These are phyloP conservation scores for Ustilago hordei DNA, from an alignment of 1,284 basidiomycete species.

Conservation along the genomic window DNA sequence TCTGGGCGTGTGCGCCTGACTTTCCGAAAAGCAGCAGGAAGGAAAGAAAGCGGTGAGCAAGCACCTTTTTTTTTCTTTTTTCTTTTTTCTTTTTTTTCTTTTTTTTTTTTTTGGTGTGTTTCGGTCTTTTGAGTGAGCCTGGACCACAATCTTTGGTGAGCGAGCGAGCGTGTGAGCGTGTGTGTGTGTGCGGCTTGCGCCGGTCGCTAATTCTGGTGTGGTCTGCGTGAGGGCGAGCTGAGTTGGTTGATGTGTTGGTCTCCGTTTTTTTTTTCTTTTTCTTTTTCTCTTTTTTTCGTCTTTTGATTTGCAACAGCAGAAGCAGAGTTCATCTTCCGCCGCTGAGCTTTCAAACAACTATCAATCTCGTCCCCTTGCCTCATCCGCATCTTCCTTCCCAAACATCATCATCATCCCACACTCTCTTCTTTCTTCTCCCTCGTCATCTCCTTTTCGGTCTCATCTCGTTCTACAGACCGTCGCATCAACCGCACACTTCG, in stretches of 20 bases:
- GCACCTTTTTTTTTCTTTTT: too few relatives aligned
- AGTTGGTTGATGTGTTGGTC: slow-evolving; percentile 33
- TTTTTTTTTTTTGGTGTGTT: not conserved
- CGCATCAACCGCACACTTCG: too few relatives aligned
- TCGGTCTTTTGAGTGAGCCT: not conserved
- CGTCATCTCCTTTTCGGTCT: not conserved
- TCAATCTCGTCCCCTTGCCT: slow-evolving; percentile 5
- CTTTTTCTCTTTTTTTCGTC: slow-evolving; percentile 3
- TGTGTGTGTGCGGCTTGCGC: not conserved
- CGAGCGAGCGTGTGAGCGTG: not conserved
- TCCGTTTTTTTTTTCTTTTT: slow-evolving; percentile 28
- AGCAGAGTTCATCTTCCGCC: slow-evolving; percentile 7
- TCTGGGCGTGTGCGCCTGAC: not conserved
- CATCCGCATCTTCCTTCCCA: slow-evolving; percentile 4
- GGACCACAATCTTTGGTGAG: not conserved
- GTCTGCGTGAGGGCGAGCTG: not conserved
- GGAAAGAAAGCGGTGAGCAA: not conserved
- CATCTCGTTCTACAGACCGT: not conserved
- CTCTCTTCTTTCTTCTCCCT: not conserved
- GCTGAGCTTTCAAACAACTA: not conserved
- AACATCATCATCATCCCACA: slow-evolving; percentile 1
- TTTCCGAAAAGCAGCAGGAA: not conserved
- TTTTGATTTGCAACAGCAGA: too few relatives aligned
- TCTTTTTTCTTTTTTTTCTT: too few relatives aligned
- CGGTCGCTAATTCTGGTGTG: too few relatives aligned